A percentile compares a stretch with the other conserved stretches of the same genome.
Evolutionary conservation across 495 filamentous ascomycete genomes (phyloP).

Genomic region (Hapsidospora chrysogenum): DNA sequence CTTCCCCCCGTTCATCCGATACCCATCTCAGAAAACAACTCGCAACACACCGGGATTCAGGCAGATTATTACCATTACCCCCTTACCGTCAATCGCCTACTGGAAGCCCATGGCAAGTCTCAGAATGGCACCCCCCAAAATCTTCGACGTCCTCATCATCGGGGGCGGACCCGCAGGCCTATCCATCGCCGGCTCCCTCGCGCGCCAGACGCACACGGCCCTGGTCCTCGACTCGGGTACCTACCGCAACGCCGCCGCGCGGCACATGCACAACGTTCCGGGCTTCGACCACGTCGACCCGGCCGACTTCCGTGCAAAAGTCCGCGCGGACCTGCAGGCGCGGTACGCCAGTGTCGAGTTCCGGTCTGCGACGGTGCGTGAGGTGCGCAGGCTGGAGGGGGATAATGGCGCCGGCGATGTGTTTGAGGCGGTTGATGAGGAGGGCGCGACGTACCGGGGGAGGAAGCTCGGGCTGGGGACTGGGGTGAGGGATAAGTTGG

Average conservation of each 20-base stretch:
- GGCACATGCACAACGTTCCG: slow-evolving; percentile 35
- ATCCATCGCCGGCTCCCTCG: slow-evolving; percentile 25
- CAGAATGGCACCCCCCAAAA: too few species aligned
- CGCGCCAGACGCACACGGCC: slow-evolving; percentile 26
- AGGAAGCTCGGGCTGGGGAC: slow-evolving; percentile 32
- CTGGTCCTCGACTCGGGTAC: slow-evolving; percentile 30
- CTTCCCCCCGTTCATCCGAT: too few species aligned
- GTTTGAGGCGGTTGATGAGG: slow-evolving; percentile 19
- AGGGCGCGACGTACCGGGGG: slow-evolving; percentile 17
- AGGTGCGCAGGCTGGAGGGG: slow-evolving; percentile 10
- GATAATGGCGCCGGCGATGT: slow-evolving; percentile 3
- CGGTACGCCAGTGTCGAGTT: slow-evolving; percentile 23
- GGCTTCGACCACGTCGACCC: slow-evolving; percentile 31
- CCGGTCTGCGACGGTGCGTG: slow-evolving; percentile 15
- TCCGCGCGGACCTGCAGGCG: slow-evolving; percentile 15
- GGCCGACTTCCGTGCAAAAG: slow-evolving; percentile 19
- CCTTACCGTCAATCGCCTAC: too few species aligned
- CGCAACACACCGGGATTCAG: too few species aligned
- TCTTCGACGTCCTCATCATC: slow-evolving; percentile 35
- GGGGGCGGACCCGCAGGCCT: slow-evolving; percentile 42
- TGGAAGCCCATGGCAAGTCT: too few species aligned
- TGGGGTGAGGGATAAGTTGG: slow-evolving; percentile 24
- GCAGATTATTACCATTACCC: too few species aligned
- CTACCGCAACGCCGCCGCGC: slow-evolving; percentile 29
- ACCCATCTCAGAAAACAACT: too few species aligned